These are phyloP conservation scores for Thielaviopsis euricoi DNA, from an alignment of 2,329 filamentous ascomycete genomes.

Conservation along the genomic window DNA sequence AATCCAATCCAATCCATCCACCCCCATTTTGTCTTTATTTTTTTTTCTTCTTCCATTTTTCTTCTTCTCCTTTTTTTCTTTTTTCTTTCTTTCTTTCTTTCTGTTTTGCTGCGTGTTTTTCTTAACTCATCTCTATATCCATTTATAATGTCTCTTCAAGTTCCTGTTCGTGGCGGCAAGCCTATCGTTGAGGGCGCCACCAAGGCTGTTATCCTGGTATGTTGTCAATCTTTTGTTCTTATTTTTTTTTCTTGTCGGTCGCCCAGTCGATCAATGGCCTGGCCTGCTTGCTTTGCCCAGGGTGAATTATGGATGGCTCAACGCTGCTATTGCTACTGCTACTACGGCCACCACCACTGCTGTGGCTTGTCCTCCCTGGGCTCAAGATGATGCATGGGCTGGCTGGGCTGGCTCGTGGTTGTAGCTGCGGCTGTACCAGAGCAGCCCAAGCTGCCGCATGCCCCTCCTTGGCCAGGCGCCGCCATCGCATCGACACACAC, in stretches of 20 bases:
- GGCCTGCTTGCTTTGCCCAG: no score
- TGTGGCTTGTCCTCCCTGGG: background rate
- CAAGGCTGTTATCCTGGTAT: slow-evolving; percentile 88
- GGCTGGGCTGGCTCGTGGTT: no score
- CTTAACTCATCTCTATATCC: background rate
- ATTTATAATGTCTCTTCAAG: slow-evolving; percentile 21
- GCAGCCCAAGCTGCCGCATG: background rate
- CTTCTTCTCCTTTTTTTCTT: background rate
- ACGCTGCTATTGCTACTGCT: no score
- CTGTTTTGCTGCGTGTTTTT: background rate
- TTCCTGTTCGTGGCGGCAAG: slow-evolving; percentile 35
- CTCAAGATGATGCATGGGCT: background rate
- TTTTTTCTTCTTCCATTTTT: background rate
- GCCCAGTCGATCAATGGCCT: background rate
- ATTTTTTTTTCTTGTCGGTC: background rate
- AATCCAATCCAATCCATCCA: background rate
- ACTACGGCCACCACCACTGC: no score
- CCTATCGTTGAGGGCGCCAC: slow-evolving; percentile 33
- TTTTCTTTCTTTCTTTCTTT: slow-evolving; percentile 2
- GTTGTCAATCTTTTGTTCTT: slow-evolving; percentile 12
- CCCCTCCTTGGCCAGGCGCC: background rate
- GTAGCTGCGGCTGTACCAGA: background rate
- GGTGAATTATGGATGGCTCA: no score
- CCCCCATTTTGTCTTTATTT: background rate
- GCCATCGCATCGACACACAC: background rate